phyloP scores from a whole-genome alignment of 768 basidiomycete genomes.

The Termitomyces eurrhizus region DNA sequence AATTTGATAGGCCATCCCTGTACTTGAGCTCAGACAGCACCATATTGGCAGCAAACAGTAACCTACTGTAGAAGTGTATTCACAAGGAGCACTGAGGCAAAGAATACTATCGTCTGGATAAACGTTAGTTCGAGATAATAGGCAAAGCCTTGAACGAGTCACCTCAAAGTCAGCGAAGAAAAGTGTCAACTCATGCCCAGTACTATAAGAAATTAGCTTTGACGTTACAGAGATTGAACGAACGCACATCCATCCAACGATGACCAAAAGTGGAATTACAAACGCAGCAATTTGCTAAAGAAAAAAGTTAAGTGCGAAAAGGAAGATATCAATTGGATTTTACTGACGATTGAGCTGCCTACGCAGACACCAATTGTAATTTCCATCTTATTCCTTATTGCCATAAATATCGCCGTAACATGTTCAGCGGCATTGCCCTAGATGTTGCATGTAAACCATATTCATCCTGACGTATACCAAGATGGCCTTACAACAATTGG shows the following conservation, averaged over 20 bases:
- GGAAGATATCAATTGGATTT: not conserved
- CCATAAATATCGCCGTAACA: constrained; percentile 85
- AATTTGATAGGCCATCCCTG: constrained; percentile 83
- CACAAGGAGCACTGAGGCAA: constrained; percentile 85
- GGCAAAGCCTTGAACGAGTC: constrained; percentile 3
- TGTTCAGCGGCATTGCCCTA: constrained; percentile 87
- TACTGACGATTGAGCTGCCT: constrained; percentile 74
- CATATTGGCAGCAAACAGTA: not conserved
- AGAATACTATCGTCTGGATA: constrained; percentile 70
- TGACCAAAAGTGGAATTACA: constrained; percentile 83
- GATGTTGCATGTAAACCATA: not conserved
- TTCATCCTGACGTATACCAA: not conserved
- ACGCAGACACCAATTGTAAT: constrained; percentile 76
- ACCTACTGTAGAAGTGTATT: constrained; percentile 75
- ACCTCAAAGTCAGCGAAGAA: constrained; percentile 89
- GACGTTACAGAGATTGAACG: constrained; percentile 11
- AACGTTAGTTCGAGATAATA: not conserved
- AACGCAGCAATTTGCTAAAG: constrained; percentile 80
- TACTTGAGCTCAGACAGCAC: not conserved
- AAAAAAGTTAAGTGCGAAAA: not conserved
- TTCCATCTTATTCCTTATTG: constrained; percentile 63
- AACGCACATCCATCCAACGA: constrained; percentile 82
- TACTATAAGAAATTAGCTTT: constrained; percentile 29
- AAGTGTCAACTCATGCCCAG: constrained; percentile 69
- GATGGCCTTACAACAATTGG: constrained; percentile 70